Percentiles rank a stretch among this genome's conserved stretches.
phyloP scores from a whole-genome alignment of 164 flowering plant genomes.

The Sedum album region DNA sequence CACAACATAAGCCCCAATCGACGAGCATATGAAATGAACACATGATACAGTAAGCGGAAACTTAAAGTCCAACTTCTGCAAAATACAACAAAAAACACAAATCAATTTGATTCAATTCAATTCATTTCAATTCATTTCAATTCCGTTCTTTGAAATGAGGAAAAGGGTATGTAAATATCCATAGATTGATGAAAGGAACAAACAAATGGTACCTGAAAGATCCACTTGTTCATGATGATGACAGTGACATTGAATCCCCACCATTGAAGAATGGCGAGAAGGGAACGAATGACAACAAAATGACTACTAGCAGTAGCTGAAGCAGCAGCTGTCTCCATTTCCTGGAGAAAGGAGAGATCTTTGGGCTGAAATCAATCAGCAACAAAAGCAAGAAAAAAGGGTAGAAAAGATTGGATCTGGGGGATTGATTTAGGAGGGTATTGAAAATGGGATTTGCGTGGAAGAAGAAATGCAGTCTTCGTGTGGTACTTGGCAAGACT shows the following conservation, averaged over 20 bases:
- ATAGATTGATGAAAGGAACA: no score
- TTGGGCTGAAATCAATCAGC: neutral
- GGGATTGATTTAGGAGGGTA: neutral
- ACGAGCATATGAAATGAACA: conserved; percentile 88
- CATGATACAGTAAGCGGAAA: conserved; percentile 87
- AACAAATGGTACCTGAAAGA: conserved; percentile 7
- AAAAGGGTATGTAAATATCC: no score
- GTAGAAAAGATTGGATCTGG: neutral
- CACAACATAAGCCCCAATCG: conserved; percentile 79
- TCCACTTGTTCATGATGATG: conserved; percentile 1
- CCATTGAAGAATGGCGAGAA: conserved; percentile 88
- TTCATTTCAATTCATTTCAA: no score
- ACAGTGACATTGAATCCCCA: conserved; percentile 15
- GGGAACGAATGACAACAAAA: conserved; percentile 43
- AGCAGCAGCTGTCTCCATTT: neutral
- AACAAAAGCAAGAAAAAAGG: no score
- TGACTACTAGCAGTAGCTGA: neutral
- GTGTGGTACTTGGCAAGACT: neutral
- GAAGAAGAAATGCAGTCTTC: neutral
- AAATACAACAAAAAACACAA: conserved; percentile 7
- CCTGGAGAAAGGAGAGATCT: neutral
- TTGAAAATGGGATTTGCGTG: neutral
- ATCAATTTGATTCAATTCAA: no score
- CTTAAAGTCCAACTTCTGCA: conserved; percentile 89
- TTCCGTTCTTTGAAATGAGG: no score